Conservation (phyloP, 257 asterid genomes). For the Solanum dulcamara region DNA sequence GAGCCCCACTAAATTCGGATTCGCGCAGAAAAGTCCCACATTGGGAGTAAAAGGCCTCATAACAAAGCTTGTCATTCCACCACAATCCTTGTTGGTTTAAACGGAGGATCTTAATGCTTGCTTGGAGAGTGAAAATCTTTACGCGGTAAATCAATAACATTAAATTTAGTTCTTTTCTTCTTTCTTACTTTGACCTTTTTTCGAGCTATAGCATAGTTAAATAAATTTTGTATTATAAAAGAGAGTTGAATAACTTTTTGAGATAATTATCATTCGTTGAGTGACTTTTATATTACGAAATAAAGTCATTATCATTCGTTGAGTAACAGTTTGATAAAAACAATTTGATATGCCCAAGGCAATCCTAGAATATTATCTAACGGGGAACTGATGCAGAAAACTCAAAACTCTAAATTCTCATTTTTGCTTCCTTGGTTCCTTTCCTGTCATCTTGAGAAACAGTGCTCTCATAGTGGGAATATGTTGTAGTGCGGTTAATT, state of each 20-base stretch:
- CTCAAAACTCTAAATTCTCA: not conserved
- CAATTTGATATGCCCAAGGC: not conserved
- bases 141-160: not conserved
- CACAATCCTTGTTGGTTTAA: too few relatives aligned
- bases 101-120: too few relatives aligned
- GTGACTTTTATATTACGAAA: not conserved
- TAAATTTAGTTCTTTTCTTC: not conserved
- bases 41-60: too few relatives aligned
- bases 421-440: not conserved
- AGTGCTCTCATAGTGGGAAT: not conserved
- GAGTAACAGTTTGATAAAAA: too few relatives aligned
- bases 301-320: too few relatives aligned
- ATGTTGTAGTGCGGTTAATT: not conserved
- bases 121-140: too few relatives aligned
- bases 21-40: too few relatives aligned
- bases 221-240: too few relatives aligned
- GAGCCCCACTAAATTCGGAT: too few relatives aligned
- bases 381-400: not conserved
- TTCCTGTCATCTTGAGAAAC: not conserved
- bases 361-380: too few relatives aligned
- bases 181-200: too few relatives aligned
- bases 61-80: too few relatives aligned
- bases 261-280: not conserved
- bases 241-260: not conserved
- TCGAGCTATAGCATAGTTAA: not conserved